phyloP scores from a whole-genome alignment of 805 yeast species.

The Sungouiella thailandica region DNA sequence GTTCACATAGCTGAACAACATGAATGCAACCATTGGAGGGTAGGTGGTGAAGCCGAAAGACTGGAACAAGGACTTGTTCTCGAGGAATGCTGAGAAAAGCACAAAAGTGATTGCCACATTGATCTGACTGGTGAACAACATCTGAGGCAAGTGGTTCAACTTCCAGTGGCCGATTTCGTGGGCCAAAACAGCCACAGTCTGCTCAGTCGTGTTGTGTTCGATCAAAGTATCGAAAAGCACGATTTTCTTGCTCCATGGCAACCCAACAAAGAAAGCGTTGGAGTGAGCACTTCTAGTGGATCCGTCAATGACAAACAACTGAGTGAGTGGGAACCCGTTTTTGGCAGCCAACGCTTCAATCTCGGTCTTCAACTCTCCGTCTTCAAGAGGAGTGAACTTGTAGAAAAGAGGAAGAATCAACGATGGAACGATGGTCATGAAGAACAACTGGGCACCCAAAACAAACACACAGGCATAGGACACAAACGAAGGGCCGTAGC shows the following conservation, averaged over 20 bases:
- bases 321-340: slow-evolving; percentile 80
- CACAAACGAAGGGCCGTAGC: slow-evolving; percentile 77
- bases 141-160: slow-evolving; percentile 77
- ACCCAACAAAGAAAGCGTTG: slow-evolving; percentile 92
- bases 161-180: slow-evolving; percentile 99
- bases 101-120: slow-evolving; percentile 64
- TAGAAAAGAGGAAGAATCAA: slow-evolving; percentile 91
- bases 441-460: slow-evolving; percentile 64
- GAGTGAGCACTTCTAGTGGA: slow-evolving; percentile 95
- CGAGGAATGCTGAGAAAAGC: slow-evolving; percentile 73
- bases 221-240: slow-evolving; percentile 91
- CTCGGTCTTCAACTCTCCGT: slow-evolving; percentile 78
- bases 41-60: slow-evolving; percentile 72
- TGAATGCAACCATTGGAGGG: slow-evolving; percentile 79
- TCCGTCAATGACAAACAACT: slow-evolving; percentile 90
- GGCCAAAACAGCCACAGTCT: slow-evolving; percentile 93
- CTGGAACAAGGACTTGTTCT: slow-evolving; percentile 70
- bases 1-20: slow-evolving; percentile 71
- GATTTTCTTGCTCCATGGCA: slow-evolving; percentile 96
- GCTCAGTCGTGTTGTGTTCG: slow-evolving; percentile 66
- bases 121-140: slow-evolving; percentile 59
- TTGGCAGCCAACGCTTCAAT: slow-evolving; percentile 74
- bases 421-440: slow-evolving; percentile 75
- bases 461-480: slow-evolving; percentile 73
- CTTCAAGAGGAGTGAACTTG: slow-evolving; percentile 83